A percentile compares a stretch with the other conserved stretches of the same genome.
Evolutionary conservation across 1,284 basidiomycete genomes (phyloP).

Genomic region (Trametes hirsuta): DNA sequence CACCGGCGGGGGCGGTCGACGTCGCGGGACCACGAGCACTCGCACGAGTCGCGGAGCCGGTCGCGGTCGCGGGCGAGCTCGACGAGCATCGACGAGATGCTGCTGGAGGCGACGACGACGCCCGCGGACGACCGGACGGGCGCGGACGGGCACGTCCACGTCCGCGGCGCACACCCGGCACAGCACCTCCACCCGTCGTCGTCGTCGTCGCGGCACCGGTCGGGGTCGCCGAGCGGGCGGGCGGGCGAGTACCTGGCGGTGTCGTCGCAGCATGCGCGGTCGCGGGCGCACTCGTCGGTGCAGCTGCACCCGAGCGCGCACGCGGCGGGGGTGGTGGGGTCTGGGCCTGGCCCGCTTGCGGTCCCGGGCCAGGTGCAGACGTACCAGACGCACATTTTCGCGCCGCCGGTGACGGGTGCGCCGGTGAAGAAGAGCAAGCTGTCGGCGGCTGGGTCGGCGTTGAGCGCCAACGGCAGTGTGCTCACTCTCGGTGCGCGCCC

Average conservation of each 20-base stretch:
- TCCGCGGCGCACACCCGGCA: slow-evolving; percentile 24
- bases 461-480: slow-evolving; percentile 30
- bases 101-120: slow-evolving; percentile 52
- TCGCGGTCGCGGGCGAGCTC: slow-evolving; percentile 39
- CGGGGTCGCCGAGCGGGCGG: slow-evolving; percentile 24
- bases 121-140: slow-evolving; percentile 37
- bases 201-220: slow-evolving; percentile 29
- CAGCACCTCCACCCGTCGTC: slow-evolving; percentile 30
- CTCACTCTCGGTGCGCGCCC: slow-evolving; percentile 29
- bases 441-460: slow-evolving; percentile 14
- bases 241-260: slow-evolving; percentile 28
- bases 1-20: slow-evolving; percentile 29
- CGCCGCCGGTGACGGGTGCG: slow-evolving; percentile 68
- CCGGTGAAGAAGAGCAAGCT: slow-evolving; percentile 56
- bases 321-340: slow-evolving; percentile 13
- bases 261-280: slow-evolving; percentile 27
- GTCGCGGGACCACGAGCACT: slow-evolving; percentile 27
- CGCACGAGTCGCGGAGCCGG: slow-evolving; percentile 28
- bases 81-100: slow-evolving; percentile 60
- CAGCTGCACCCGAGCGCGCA: slow-evolving; percentile 29
- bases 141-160: slow-evolving; percentile 19
- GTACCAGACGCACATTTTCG: slow-evolving; percentile 70
- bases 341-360: slow-evolving; percentile 36
- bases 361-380: slow-evolving; percentile 46
- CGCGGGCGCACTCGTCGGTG: slow-evolving; percentile 26